Base-by-base conservation (phyloP, 140 eudicot species). In the Anethum foeniculum region DNA sequence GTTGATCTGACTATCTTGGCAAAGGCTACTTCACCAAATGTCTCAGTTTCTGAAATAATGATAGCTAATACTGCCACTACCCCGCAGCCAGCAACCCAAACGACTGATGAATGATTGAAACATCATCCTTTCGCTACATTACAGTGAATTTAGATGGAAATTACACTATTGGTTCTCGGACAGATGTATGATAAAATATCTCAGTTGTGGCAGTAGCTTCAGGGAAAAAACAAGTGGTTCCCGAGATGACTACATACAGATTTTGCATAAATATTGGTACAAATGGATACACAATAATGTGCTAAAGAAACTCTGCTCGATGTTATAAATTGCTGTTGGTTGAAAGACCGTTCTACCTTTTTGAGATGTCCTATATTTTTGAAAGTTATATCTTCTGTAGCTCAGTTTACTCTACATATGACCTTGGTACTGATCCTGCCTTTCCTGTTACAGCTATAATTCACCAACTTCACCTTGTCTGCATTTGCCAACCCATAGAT, bases 401-500 rank as follows among this genome's bases (percentile, higher is more conserved):
- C 23, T 28, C 36, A 18, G 82, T 79, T 67, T 75, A 15, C 62
- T 79, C 44, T 49, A 10, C 62, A 38, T 14, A 47, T 52, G 25
- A 65, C 58, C 65, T 79, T 65, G 64, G 82, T 46, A 64, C 36
- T 47, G 65, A 79, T 67, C 19, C 46, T 48, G 19, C 69, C 32
- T 77, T 47, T 19, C 36, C 75, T 54, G 28, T 58, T 49, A 56
- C 47, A 39, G 34, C 65, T 88, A 85, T 85, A 82, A 79, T 84
- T 90, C 92, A 75, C 82, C 81, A 41, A 89, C 69, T 77, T 94
- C 98, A 56, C 92, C 92, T 81, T 39, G 60, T 82, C 88, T 76
- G 87, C 97, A 93, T 68, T 82, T 85, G 15, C 91, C 96, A 60
- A 93, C 92, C 92, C 89, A 85, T 79, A 90, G 46, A 71, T 85